phyloP scores from a whole-genome alignment of 306 rosid species.

The Luffa acutangula region DNA sequence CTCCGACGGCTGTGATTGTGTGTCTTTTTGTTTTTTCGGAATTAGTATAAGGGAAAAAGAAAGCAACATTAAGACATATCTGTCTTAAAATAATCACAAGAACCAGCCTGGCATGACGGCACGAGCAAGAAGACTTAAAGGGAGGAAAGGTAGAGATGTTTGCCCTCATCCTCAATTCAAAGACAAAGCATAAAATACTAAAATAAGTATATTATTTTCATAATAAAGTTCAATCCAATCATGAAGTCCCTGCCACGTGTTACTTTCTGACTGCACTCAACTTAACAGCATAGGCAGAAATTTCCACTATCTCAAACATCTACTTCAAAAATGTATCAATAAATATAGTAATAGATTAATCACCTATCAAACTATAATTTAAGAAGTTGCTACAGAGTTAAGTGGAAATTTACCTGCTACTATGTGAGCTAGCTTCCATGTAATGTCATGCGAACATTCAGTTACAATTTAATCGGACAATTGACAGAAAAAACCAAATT shows the following conservation, averaged over 20 bases:
- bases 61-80: background rate
- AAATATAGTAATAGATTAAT: background rate
- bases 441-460: background rate
- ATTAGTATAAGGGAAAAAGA: background rate
- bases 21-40: background rate
- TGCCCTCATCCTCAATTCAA: background rate
- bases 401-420: background rate
- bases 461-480: background rate
- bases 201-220: background rate
- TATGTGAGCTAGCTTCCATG: background rate
- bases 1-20: background rate
- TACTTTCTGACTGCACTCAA: background rate
- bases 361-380: background rate
- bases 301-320: background rate
- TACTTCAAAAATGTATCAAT: background rate
- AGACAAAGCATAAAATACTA: background rate
- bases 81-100: conserved; percentile 1
- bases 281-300: background rate
- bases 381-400: background rate
- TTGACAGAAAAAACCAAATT: background rate
- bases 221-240: background rate
- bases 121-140: background rate
- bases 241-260: background rate
- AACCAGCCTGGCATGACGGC: conserved; percentile 10
- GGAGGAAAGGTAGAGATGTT: background rate